Evolutionary conservation across 2,329 filamentous ascomycete species (phyloP).

Genomic region (Arthrinium puccinioides): DNA sequence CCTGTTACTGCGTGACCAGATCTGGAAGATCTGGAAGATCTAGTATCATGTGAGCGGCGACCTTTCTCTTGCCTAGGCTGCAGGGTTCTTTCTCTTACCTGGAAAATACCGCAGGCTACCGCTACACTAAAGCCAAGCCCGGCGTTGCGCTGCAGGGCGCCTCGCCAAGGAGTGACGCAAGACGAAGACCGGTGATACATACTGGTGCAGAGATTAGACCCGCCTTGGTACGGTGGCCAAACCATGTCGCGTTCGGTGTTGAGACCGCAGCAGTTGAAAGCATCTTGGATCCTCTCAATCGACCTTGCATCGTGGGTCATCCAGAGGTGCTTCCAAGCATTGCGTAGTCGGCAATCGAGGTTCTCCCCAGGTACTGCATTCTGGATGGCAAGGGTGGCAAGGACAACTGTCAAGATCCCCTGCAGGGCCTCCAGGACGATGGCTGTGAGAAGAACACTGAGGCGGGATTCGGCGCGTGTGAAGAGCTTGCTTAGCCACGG

Average conservation of each 20-base stretch:
- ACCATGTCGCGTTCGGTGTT: constrained; percentile 48
- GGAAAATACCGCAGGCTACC: constrained; percentile 44
- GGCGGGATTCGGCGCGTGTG: background rate
- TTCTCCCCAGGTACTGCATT: constrained; percentile 23
- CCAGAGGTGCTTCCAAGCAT: constrained; percentile 49
- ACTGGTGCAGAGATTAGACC: constrained; percentile 31
- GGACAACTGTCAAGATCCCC: constrained; percentile 31
- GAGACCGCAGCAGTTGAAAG: constrained; percentile 60
- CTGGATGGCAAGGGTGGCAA: constrained; percentile 33
- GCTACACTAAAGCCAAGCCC: constrained; percentile 49
- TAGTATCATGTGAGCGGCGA: too few species aligned
- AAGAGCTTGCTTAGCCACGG: constrained; percentile 9
- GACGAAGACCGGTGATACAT: constrained; percentile 35
- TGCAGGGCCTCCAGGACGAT: constrained; percentile 34
- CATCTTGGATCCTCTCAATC: constrained; percentile 57
- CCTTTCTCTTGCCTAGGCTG: too few species aligned
- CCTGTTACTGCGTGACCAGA: too few species aligned
- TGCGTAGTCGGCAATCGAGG: constrained; percentile 46
- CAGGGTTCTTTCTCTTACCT: constrained; percentile 36
- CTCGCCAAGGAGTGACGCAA: constrained; percentile 51
- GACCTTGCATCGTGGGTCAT: constrained; percentile 35
- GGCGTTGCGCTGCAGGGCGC: constrained; percentile 43
- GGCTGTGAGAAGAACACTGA: constrained; percentile 14
- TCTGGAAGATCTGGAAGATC: too few species aligned
- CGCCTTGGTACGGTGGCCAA: constrained; percentile 38